Evolutionary conservation across 495 filamentous ascomycete species (phyloP).

Genomic region (Penicilliopsis zonata): DNA sequence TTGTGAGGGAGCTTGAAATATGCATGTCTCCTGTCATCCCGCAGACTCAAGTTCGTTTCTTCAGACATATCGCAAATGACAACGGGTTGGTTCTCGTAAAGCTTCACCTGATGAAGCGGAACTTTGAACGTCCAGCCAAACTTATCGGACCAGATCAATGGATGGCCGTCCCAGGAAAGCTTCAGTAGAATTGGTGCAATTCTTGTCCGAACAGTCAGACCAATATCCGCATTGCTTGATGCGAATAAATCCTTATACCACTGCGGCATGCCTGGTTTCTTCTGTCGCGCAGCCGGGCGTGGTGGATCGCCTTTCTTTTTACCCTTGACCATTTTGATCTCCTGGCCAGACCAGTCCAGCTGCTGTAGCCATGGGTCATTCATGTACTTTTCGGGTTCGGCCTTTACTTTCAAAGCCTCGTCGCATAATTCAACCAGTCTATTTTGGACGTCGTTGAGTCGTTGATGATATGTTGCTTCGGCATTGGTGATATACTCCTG

Average conservation of each 20-base stretch:
- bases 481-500: conserved; percentile 67
- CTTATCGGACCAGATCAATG: conserved; percentile 84
- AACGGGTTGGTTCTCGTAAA: conserved; percentile 60
- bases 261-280: conserved; percentile 84
- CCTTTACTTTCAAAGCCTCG: conserved; percentile 63
- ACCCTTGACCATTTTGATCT: conserved; percentile 79
- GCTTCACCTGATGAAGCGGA: conserved; percentile 43
- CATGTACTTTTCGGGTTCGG: conserved; percentile 48
- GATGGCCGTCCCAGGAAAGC: conserved; percentile 79
- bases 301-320: conserved; percentile 76
- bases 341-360: conserved; percentile 90
- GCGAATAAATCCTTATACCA: conserved; percentile 92
- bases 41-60: conserved; percentile 50
- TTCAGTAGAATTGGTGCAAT: conserved; percentile 79
- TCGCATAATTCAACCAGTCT: conserved; percentile 60
- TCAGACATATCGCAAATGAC: conserved; percentile 63
- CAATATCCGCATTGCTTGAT: conserved; percentile 50
- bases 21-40: conserved; percentile 48
- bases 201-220: conserved; percentile 74
- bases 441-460: conserved; percentile 63
- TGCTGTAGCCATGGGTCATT: conserved; percentile 85
- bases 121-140: conserved; percentile 89
- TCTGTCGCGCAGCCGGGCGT: conserved; percentile 69
- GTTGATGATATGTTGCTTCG: conserved; percentile 69
- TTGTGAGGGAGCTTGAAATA: conserved; percentile 97